phyloP scores from a whole-genome alignment of 305 asterid species.

The Fraxinus ornus region DNA sequence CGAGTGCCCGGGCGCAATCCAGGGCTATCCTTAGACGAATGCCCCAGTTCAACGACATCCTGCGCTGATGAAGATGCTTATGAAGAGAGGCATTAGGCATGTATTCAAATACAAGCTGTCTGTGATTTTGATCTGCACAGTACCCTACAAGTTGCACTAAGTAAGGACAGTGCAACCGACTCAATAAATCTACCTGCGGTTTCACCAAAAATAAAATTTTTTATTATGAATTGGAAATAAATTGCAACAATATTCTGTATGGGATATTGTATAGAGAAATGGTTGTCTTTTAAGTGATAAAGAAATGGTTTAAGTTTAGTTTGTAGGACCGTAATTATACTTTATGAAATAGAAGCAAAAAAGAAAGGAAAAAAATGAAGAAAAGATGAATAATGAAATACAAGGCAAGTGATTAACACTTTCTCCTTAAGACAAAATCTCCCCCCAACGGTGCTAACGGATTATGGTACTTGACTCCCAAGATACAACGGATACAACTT shows the following conservation, averaged over 20 bases:
- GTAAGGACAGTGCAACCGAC: conserved; percentile 59
- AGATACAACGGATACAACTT: too few relatives aligned
- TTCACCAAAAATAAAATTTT: neutral
- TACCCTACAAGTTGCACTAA: conserved; percentile 68
- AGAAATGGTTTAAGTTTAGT: too few relatives aligned
- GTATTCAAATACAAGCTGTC: conserved; percentile 61
- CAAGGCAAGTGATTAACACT: too few relatives aligned
- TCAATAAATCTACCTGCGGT: conserved; percentile 49
- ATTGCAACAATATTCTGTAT: neutral
- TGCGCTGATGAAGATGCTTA: conserved; percentile 34
- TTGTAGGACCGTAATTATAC: too few relatives aligned
- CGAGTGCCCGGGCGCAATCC: conserved; percentile 72
- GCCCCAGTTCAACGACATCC: conserved; percentile 51
- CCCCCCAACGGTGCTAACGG: too few relatives aligned
- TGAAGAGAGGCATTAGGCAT: conserved; percentile 59
- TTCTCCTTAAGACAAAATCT: too few relatives aligned
- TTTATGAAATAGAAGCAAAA: too few relatives aligned
- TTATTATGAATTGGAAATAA: neutral
- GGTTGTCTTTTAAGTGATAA: neutral
- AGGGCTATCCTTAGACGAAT: conserved; percentile 57
- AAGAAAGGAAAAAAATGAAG: too few relatives aligned
- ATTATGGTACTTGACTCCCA: too few relatives aligned
- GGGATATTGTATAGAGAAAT: neutral
- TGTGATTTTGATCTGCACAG: conserved; percentile 72
- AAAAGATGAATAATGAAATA: too few relatives aligned